phyloP scores from a whole-genome alignment of 2,329 filamentous ascomycete species.

The Fusarium foetens region DNA sequence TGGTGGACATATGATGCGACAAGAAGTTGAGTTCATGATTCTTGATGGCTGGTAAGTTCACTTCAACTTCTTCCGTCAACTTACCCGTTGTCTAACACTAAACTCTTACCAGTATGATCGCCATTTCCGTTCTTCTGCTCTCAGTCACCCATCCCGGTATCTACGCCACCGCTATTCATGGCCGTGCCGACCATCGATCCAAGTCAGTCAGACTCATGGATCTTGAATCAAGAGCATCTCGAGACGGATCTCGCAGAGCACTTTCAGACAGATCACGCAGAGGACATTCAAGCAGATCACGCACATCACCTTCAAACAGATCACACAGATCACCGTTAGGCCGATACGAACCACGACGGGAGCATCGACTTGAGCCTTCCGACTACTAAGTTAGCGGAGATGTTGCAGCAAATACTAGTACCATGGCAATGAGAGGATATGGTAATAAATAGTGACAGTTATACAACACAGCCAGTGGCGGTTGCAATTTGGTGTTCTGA shows the following conservation, averaged over 20 bases:
- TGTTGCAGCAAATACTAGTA: accelerated
- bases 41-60: background rate
- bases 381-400: background rate
- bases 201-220: background rate
- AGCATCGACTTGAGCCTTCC: background rate
- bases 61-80: accelerated
- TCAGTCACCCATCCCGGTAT: background rate
- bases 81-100: accelerated
- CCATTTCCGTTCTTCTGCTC: background rate
- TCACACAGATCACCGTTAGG: background rate
- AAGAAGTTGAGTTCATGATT: background rate
- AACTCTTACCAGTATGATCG: background rate
- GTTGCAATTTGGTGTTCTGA: too few relatives aligned
- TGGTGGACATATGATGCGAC: background rate
- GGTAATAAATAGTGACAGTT: accelerated
- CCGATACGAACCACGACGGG: background rate
- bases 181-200: background rate
- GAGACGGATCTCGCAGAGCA: background rate
- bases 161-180: background rate
- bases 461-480: background rate
- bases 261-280: background rate
- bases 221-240: background rate
- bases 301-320: background rate
- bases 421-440: too few relatives aligned
- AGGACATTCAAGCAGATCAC: background rate